A percentile compares a stretch with the other conserved stretches of the same genome.
Conservation (phyloP, 352 stramenopile species). For the Phytophthora colocasiae region DNA sequence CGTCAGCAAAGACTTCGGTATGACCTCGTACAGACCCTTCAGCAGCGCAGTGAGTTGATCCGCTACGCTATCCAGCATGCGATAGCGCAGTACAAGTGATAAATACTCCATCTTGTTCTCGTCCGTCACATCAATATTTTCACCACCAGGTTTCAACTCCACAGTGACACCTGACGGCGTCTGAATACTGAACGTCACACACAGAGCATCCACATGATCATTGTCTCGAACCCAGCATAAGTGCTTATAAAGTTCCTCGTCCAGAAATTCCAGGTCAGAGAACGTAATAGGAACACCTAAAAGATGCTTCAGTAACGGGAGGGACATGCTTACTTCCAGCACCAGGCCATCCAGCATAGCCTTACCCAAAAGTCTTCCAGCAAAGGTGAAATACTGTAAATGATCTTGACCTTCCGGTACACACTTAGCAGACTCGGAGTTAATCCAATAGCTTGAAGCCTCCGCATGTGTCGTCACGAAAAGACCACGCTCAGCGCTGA, state of each 20-base stretch:
- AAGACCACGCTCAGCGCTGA: conserved; percentile 70
- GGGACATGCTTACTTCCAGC: conserved; percentile 97
- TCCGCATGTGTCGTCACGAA: conserved; percentile 81
- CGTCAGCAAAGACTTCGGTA: conserved; percentile 88
- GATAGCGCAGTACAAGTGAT: conserved; percentile 91
- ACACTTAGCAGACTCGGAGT: conserved; percentile 56
- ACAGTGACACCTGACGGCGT: conserved; percentile 67
- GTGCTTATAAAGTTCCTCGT: conserved; percentile 83
- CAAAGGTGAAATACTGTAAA: conserved; percentile 96
- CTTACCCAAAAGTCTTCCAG: conserved; percentile 96
- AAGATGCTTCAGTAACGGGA: conserved; percentile 87
- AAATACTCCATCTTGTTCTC: conserved; percentile 97
- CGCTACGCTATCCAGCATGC: conserved; percentile 92
- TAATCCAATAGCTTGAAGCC: conserved; percentile 88
- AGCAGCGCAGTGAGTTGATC: conserved; percentile 92
- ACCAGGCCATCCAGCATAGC: conserved; percentile 97
- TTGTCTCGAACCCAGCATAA: conserved; percentile 81
- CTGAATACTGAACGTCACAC: conserved; percentile 79
- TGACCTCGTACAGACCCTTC: conserved; percentile 93
- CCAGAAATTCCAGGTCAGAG: conserved; percentile 84
- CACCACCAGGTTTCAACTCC: conserved; percentile 93
- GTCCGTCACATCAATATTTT: conserved; percentile 92
- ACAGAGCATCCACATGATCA: conserved; percentile 70
- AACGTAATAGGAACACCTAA: conserved; percentile 87
- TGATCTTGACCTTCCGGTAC: conserved; percentile 51